phyloP scores from a whole-genome alignment of 768 basidiomycete species.

The Lactarius quietus region DNA sequence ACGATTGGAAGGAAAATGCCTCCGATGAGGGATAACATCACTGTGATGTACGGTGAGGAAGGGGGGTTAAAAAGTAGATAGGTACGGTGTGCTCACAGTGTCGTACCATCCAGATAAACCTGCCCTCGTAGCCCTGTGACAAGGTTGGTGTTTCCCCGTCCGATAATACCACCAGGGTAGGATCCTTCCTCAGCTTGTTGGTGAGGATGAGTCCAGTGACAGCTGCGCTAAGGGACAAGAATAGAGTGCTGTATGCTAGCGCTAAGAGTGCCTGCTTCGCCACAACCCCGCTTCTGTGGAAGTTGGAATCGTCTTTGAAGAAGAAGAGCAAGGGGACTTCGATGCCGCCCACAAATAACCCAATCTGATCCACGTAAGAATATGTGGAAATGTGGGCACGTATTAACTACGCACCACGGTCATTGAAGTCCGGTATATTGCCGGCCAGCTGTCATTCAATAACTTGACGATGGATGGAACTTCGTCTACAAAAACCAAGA shows the following conservation, averaged over 20 bases:
- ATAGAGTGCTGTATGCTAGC: slow-evolving; percentile 22
- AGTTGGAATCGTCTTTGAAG: slow-evolving; percentile 8
- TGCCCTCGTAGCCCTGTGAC: slow-evolving; percentile 10
- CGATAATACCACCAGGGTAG: slow-evolving; percentile 2
- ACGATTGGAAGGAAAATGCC: not conserved
- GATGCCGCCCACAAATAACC: slow-evolving; percentile 10
- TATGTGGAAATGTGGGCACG: not conserved
- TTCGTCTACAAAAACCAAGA: slow-evolving; percentile 8
- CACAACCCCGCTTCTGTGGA: not conserved
- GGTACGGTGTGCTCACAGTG: slow-evolving; percentile 18
- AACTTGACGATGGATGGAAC: slow-evolving; percentile 22
- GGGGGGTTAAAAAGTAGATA: too few species aligned
- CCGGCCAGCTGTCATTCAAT: slow-evolving; percentile 19
- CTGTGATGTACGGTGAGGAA: slow-evolving; percentile 3
- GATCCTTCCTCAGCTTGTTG: slow-evolving; percentile 15
- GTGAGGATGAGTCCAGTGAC: slow-evolving; percentile 22
- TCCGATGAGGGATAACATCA: slow-evolving; percentile 12
- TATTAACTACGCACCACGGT: slow-evolving; percentile 14
- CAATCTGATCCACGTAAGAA: slow-evolving; percentile 1
- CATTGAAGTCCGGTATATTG: slow-evolving; percentile 18
- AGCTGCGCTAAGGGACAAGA: slow-evolving; percentile 21
- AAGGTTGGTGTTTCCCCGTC: not conserved
- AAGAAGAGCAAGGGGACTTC: slow-evolving; percentile 18
- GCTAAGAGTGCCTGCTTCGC: slow-evolving; percentile 10
- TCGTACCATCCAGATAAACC: slow-evolving; percentile 14